Conservation (phyloP, 2,329 filamentous ascomycete species). For the Hymenotorrendiella dingleyae region DNA sequence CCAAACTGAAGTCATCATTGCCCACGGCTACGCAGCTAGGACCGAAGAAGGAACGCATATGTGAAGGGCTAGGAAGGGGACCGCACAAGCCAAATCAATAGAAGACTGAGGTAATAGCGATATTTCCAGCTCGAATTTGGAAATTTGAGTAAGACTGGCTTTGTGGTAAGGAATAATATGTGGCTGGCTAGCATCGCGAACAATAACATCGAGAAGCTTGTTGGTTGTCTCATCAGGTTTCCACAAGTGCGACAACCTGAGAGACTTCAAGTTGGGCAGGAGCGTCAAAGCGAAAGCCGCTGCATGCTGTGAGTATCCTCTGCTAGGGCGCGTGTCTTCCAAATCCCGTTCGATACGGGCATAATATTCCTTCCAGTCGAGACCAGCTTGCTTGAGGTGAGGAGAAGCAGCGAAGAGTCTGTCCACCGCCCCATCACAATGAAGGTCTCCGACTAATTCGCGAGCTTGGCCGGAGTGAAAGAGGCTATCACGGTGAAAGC, state of each 20-base stretch:
- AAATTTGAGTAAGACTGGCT: slow-evolving; percentile 5
- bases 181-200: background rate
- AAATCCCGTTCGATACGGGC: slow-evolving; percentile 4
- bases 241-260: slow-evolving; percentile 6
- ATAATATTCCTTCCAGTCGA: slow-evolving; percentile 4
- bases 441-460: background rate
- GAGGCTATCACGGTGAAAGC: slow-evolving; percentile 3
- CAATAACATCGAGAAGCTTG: background rate
- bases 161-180: background rate
- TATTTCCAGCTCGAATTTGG: no score
- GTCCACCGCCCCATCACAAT: background rate
- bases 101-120: no score
- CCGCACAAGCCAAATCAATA: slow-evolving; percentile 5
- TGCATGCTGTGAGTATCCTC: slow-evolving; percentile 9
- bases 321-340: background rate
- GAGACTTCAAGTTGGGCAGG: slow-evolving; percentile 9
- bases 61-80: slow-evolving; percentile 7
- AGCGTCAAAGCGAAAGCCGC: slow-evolving; percentile 10
- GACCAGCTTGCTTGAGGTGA: background rate
- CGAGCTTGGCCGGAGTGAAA: background rate
- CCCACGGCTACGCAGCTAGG: slow-evolving; percentile 2
- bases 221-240: slow-evolving; percentile 2
- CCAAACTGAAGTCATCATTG: background rate
- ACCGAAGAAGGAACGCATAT: slow-evolving; percentile 4
- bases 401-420: background rate